Base-by-base conservation (phyloP, 1,284 basidiomycete genomes). In the Ustilago vetiveriae region DNA sequence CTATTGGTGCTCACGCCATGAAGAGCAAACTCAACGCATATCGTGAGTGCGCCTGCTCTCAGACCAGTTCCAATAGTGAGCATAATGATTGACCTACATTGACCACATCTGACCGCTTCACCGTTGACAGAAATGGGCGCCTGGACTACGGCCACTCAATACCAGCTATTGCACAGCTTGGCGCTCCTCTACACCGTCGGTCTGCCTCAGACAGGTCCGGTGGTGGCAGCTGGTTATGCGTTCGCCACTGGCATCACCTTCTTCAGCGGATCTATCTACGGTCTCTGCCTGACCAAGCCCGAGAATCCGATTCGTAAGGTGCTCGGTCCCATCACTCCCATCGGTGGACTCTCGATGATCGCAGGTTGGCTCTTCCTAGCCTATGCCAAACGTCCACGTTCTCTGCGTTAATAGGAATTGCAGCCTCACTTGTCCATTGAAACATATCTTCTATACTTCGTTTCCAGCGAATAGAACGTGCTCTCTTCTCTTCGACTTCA, bases 201-300 rank as follows among this genome's bases (percentile, higher is more conserved):
- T 40, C 37, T 57, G 3, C 73, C 73, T 26, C 35, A 64, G 17
- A 66, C 55, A 1, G 63, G 65, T 6, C 62, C 75, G 0, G 41
- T 67, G 11, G 55, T 64, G 3, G 51, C 72, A 33, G 76, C 74
- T 3, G 57, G 69, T 52, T 72, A 70, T 35, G 74, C 74, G 3
- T 74, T 79, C 36, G 52, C 73, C 9, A 60, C 76, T 9, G 79
- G 79, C 38, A 81, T 81, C 51, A 70, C 75, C 41, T 64, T 79
- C 52, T 81, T 81, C 63, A 72, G 72, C 45, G 78, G 76, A 30
- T 70, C 70, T 9, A 81, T 81, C 64, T 81, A 81, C 35, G 76
- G 71, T 3, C 63, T 79, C 14, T 79, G 78, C 60, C 49, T 78
- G 23, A 72, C 78, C 30, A 66, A 72, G 43, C 56, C 70, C 21